Conservation (phyloP, 495 filamentous ascomycete genomes). For the Xylaria bambusicola region DNA sequence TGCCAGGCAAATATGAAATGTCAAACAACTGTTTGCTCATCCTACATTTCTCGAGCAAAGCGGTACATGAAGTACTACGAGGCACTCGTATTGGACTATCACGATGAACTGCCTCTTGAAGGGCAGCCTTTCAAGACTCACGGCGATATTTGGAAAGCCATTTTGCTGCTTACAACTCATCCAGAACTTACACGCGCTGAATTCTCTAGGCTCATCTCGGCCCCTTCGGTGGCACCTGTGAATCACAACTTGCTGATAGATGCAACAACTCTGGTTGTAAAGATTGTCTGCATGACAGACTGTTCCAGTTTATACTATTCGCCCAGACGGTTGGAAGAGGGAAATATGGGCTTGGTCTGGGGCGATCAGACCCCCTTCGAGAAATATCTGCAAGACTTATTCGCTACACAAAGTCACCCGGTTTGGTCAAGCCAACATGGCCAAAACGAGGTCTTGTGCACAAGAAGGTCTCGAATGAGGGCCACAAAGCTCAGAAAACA, state of each 20-base stretch:
- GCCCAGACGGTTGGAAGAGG: slow-evolving; percentile 27
- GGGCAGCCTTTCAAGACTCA: not conserved
- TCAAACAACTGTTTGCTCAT: slow-evolving; percentile 18
- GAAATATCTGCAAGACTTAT: slow-evolving; percentile 28
- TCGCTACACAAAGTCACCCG: slow-evolving; percentile 34
- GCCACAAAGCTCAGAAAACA: slow-evolving; percentile 28
- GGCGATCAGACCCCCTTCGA: slow-evolving; percentile 26
- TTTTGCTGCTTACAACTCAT: not conserved
- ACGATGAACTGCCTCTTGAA: slow-evolving; percentile 9
- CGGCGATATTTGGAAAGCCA: not conserved
- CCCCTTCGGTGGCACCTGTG: not conserved
- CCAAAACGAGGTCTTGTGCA: not conserved
- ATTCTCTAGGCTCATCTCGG: slow-evolving; percentile 8
- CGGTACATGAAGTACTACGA: slow-evolving; percentile 35
- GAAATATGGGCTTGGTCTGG: slow-evolving; percentile 28
- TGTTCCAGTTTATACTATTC: slow-evolving; percentile 26
- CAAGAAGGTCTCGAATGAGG: slow-evolving; percentile 18
- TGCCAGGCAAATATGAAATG: slow-evolving; percentile 20
- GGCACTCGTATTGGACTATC: slow-evolving; percentile 24
- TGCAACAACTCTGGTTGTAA: slow-evolving; percentile 26
- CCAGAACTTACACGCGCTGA: not conserved
- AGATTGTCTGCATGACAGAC: slow-evolving; percentile 35
- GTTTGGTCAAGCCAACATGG: slow-evolving; percentile 19
- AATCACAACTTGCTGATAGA: not conserved
- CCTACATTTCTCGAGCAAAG: slow-evolving; percentile 20